Evolutionary conservation across 2,329 filamentous ascomycete genomes (phyloP).

Genomic region (Alternaria arbusti): DNA sequence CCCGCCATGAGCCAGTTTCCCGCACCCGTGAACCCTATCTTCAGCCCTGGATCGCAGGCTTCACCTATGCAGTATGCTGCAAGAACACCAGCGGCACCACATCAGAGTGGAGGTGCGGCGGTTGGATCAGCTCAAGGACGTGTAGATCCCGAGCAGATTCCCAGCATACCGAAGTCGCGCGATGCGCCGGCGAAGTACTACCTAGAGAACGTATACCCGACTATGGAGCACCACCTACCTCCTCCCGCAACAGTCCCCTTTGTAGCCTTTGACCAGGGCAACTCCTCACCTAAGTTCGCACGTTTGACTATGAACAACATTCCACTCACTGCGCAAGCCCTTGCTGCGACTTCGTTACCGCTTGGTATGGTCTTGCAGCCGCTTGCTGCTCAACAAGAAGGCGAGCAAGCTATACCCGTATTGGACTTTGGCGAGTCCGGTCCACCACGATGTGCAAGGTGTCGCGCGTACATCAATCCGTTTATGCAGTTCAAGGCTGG

Average conservation of each 20-base stretch:
- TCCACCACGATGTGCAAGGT: constrained; percentile 89
- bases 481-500: constrained; percentile 98
- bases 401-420: constrained; percentile 86
- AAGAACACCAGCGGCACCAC: constrained; percentile 30
- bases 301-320: constrained; percentile 94
- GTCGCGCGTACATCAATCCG: constrained; percentile 95
- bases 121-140: constrained; percentile 71
- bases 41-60: constrained; percentile 50
- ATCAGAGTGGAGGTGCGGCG: constrained; percentile 39
- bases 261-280: constrained; percentile 94
- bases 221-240: constrained; percentile 91
- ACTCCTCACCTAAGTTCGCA: constrained; percentile 92
- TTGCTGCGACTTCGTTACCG: constrained; percentile 81
- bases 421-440: constrained; percentile 93
- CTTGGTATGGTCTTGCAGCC: constrained; percentile 90
- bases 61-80: constrained; percentile 48
- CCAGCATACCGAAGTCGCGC: constrained; percentile 84
- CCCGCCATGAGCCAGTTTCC: constrained; percentile 67
- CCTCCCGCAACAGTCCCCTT: constrained; percentile 89
- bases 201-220: constrained; percentile 86
- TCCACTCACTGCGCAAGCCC: constrained; percentile 78
- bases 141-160: constrained; percentile 90
- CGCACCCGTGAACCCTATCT: constrained; percentile 60
- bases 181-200: constrained; percentile 85
- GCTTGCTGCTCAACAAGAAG: constrained; percentile 79